Evolutionary conservation across 225 moss, liverwort and hornwort genomes (phyloP), one percentile per base, ranked within the genome.

Genomic region (Pseudoscleropodium purum): DNA sequence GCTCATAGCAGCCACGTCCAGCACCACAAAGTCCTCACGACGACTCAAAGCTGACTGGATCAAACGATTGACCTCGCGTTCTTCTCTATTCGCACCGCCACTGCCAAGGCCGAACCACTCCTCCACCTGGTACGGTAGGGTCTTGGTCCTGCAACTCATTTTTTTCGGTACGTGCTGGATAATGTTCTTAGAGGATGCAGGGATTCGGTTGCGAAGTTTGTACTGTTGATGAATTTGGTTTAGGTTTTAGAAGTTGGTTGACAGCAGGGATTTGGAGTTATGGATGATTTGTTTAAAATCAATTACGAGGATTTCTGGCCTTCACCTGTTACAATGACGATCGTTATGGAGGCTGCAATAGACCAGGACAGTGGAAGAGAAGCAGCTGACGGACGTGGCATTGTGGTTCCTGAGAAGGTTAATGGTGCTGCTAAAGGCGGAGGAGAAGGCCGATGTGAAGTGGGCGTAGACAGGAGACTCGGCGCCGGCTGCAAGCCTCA

Each of bases 1-100:
- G 82, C 94, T 95, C 94, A 94, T 95, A 72, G 83, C 70, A 51
- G 94, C 95, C 84, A 94, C 94, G 88, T 95, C 91, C 88, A 95
- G 79, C 70, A 95, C 86, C 13, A 75, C 69, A 11, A 91, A 84
- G 41, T 66, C 61, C 21, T 87, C 56, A 54, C 69, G 91, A 77
- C 75, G 90, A 33, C 52, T 84, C 75, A 94, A 76, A 21, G 89
- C 95, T 31, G 80, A 88, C 36, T 86, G 76, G 45, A 91, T 92
- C n/a, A 93, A 36, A 52, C 87, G 68, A 78, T 94, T 95, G 11
- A 95, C 77, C 91, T 93, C 90, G 49, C 95, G 92, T 77, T 93
- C 95, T 90, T 93, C 95, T 63, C 86, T 86, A 51, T 95, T 95
- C 81, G 83, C 88, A 37, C 93, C 92, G 75, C 84, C 85, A 91